phyloP scores from a whole-genome alignment of 805 yeast species.

The Blastobotrys peoriensis region DNA sequence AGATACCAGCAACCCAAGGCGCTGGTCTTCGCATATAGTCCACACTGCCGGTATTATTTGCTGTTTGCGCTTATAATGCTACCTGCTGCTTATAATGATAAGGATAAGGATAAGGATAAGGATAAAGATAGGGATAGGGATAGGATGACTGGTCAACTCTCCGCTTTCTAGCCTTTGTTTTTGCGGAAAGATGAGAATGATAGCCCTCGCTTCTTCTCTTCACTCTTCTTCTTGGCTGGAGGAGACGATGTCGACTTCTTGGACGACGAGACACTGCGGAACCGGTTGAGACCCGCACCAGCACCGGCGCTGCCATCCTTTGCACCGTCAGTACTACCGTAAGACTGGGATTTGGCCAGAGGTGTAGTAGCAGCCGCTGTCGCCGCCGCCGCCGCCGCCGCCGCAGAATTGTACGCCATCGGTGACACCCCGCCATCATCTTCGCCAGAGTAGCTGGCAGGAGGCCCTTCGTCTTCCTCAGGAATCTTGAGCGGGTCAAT shows the following conservation, averaged over 20 bases:
- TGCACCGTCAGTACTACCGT: neutral
- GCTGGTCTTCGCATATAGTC: too few relatives aligned
- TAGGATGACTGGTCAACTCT: too few relatives aligned
- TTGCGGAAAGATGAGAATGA: conserved; percentile 4
- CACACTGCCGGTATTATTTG: too few relatives aligned
- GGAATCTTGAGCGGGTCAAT: conserved; percentile 3
- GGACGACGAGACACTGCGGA: conserved; percentile 2
- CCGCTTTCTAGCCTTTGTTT: neutral
- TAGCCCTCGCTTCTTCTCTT: conserved; percentile 2
- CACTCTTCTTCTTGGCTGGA: neutral
- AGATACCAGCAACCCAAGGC: too few relatives aligned
- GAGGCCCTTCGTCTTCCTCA: conserved; percentile 8
- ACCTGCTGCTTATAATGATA: neutral
- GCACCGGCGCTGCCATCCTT: neutral
- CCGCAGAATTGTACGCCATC: neutral
- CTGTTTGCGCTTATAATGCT: too few relatives aligned
- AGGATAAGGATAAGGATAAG: too few relatives aligned
- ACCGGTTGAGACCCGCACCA: neutral
- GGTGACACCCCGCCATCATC: neutral
- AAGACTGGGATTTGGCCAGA: neutral
- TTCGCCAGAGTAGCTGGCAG: neutral
- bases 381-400: neutral
- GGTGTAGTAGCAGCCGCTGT: neutral
- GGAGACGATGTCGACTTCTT: neutral
- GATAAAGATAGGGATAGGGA: neutral